phyloP scores from a whole-genome alignment of 371 early-diverging fungal genomes.

The Chytridium lagenaria region DNA sequence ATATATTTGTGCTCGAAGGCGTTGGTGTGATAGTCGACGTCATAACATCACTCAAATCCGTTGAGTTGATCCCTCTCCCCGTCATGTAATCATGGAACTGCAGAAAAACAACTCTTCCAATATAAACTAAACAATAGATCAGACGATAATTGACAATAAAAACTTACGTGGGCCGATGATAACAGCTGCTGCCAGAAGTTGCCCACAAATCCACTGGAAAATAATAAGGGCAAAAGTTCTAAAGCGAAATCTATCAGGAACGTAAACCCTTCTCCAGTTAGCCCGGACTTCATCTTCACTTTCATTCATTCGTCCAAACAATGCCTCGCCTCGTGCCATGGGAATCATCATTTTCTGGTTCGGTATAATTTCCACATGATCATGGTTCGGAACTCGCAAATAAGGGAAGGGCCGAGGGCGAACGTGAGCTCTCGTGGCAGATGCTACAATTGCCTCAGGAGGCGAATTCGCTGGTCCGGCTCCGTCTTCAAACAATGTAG shows the following conservation, averaged over 20 bases:
- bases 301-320: constrained; percentile 54
- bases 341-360: constrained; percentile 50
- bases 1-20: too few relatives aligned
- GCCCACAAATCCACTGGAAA: constrained; percentile 47
- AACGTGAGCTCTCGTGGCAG: too few relatives aligned
- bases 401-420: constrained; percentile 33
- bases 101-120: constrained; percentile 40
- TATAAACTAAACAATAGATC: constrained; percentile 28
- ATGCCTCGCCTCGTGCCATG: constrained; percentile 42
- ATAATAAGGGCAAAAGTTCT: constrained; percentile 34
- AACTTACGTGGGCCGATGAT: constrained; percentile 27
- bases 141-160: constrained; percentile 2
- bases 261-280: constrained; percentile 59
- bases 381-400: constrained; percentile 59
- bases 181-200: constrained; percentile 17
- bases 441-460: too few relatives aligned
- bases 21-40: background rate
- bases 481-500: too few relatives aligned
- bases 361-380: constrained; percentile 55
- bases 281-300: constrained; percentile 49
- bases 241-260: constrained; percentile 40
- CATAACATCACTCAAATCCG: background rate
- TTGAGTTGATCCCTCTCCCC: background rate
- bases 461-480: too few relatives aligned
- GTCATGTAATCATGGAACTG: constrained; percentile 25